Evolutionary conservation across 225 moss, liverwort and hornwort genomes (phyloP).

Genomic region (Straminergon stramineum): DNA sequence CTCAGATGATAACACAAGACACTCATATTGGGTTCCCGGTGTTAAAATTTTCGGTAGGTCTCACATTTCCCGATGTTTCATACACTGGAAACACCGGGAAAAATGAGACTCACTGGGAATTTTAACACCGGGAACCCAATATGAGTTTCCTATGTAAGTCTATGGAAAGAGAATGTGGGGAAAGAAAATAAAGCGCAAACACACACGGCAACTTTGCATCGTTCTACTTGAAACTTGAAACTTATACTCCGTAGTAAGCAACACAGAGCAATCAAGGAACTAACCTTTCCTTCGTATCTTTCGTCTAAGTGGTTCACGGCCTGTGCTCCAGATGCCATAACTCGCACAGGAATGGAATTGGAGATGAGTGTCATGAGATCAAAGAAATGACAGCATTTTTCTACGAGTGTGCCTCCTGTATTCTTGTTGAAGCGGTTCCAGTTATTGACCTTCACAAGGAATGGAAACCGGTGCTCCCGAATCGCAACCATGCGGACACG

Average conservation of each 20-base stretch:
- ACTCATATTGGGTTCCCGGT: too few relatives aligned
- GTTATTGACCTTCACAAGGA: constrained; percentile 73
- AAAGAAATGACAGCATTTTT: constrained; percentile 92
- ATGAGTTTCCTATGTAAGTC: too few relatives aligned
- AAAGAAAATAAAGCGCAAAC: neutral
- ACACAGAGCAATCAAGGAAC: neutral
- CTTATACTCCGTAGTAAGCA: too few relatives aligned
- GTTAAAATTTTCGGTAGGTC: too few relatives aligned
- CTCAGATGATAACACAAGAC: neutral
- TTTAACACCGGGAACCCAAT: too few relatives aligned
- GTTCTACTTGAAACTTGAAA: neutral
- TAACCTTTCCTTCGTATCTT: constrained; percentile 58
- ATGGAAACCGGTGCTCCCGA: constrained; percentile 83
- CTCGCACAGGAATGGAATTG: constrained; percentile 48
- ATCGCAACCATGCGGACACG: constrained; percentile 70
- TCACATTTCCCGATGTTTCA: too few relatives aligned
- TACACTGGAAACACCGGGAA: too few relatives aligned
- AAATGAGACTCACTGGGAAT: too few relatives aligned
- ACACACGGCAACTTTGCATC: neutral
- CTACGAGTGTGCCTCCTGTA: constrained; percentile 79
- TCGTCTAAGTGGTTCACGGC: constrained; percentile 67
- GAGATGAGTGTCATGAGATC: constrained; percentile 81
- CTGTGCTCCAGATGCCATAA: constrained; percentile 92
- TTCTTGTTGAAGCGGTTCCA: constrained; percentile 90
- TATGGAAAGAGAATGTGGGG: neutral